Conservation (phyloP, 202 grass and related monocot genomes). For the Digitaria exilis region DNA sequence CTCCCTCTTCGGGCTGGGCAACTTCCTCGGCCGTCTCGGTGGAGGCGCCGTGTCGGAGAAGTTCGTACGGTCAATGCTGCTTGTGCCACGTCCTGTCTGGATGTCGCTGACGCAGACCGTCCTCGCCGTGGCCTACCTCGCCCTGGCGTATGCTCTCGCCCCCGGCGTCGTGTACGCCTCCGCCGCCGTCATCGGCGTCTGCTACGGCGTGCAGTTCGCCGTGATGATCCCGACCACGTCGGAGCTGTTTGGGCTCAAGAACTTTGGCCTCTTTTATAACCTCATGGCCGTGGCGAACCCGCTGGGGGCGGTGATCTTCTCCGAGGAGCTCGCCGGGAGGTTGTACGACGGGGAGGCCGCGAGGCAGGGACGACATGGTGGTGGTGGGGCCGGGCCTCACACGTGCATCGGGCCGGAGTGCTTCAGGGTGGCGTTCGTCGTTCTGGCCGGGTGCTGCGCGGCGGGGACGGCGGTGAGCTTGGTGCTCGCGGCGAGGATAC, state of each 20-base stretch:
- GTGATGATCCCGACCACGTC: slow-evolving; percentile 51
- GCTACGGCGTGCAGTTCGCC: slow-evolving; percentile 53
- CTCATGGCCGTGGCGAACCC: slow-evolving; percentile 49
- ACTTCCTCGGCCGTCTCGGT: slow-evolving; percentile 50
- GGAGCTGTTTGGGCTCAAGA: slow-evolving; percentile 52
- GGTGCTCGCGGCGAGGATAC: slow-evolving; percentile 45
- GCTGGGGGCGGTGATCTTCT: slow-evolving; percentile 52
- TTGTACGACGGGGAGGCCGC: slow-evolving; percentile 45
- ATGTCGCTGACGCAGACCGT: slow-evolving; percentile 42
- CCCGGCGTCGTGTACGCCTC: not conserved
- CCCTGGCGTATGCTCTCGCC: slow-evolving; percentile 30
- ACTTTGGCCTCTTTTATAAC: slow-evolving; percentile 56
- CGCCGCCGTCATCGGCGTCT: slow-evolving; percentile 30
- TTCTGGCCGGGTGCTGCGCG: slow-evolving; percentile 45
- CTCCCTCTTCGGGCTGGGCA: slow-evolving; percentile 48
- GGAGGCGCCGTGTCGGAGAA: slow-evolving; percentile 45
- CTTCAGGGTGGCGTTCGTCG: slow-evolving; percentile 45
- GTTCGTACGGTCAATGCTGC: slow-evolving; percentile 40
- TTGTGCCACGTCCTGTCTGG: slow-evolving; percentile 39
- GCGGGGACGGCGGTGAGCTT: slow-evolving; percentile 50
- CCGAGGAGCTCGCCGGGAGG: slow-evolving; percentile 47
- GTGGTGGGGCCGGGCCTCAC: not conserved
- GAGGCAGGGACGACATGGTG: not conserved
- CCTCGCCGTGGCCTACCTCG: slow-evolving; percentile 36
- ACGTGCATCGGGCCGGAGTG: slow-evolving; percentile 45